Conservation (phyloP, 108 stramenopile genomes). For the Pinguiococcus pyrenoidosus region DNA sequence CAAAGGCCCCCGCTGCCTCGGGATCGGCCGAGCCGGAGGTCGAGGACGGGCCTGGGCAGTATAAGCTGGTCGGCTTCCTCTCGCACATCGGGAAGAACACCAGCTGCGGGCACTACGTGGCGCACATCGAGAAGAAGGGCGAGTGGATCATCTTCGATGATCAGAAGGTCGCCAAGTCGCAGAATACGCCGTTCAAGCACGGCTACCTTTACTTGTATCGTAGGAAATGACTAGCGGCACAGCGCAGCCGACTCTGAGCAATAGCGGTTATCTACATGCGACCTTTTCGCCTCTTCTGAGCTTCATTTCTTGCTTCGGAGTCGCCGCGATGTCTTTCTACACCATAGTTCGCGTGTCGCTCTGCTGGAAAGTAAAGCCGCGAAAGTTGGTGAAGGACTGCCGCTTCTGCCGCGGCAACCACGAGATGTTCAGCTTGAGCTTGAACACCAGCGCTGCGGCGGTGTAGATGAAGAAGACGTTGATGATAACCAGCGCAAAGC, state of each 20-base stretch:
- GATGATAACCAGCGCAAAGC: conserved; percentile 38
- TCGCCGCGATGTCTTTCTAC: too few relatives aligned
- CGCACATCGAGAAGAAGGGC: conserved; percentile 79
- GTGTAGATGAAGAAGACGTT: conserved; percentile 52
- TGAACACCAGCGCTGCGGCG: conserved; percentile 38
- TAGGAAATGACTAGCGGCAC: too few relatives aligned
- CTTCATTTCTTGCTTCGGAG: too few relatives aligned
- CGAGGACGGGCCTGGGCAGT: conserved; percentile 20
- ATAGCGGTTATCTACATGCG: too few relatives aligned
- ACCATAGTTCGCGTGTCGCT: too few relatives aligned
- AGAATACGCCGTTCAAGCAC: conserved; percentile 63
- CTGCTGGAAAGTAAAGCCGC: too few relatives aligned
- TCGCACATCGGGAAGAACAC: conserved; percentile 96
- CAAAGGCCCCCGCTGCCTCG: not conserved
- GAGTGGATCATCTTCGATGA: conserved; percentile 97
- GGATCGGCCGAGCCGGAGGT: conserved; percentile 4
- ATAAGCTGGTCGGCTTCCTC: conserved; percentile 73
- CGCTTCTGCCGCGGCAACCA: too few relatives aligned
- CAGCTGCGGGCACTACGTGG: conserved; percentile 93
- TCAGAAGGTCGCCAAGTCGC: conserved; percentile 79
- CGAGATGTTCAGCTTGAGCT: too few relatives aligned
- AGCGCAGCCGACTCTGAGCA: too few relatives aligned
- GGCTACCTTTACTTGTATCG: conserved; percentile 75
- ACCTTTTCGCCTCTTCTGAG: too few relatives aligned
- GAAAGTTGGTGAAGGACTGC: too few relatives aligned